Evolutionary conservation across 345 rosid genomes (phyloP), one percentile per base, ranked within the genome.

Genomic region (Punica granatum): DNA sequence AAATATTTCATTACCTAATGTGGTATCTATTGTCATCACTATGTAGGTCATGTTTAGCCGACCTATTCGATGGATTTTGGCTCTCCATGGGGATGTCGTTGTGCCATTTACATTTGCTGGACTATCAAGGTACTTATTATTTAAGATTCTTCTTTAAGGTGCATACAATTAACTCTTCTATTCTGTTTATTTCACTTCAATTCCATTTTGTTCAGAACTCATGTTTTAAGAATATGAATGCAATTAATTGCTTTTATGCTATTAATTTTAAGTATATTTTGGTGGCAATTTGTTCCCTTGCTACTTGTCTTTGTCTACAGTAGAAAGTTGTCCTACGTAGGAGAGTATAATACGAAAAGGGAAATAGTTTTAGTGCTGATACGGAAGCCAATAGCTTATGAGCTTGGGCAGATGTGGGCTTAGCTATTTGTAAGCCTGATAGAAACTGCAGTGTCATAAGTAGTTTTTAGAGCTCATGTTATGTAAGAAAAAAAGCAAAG

Each of bases 61-160:
- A 75, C 98, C 98, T 46, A 73, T 93, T 71, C 96, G 96, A 73
- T 93, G 98, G 98, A 83, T 93, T 73, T 71, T 90, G 89, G 96
- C 97, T 74, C 78, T 93, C 71, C 96, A 90, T 67, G 98, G 98
- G 69, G 88, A 85, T 69, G 78, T 74, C 54, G 76, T 87, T 68
- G 88, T 93, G 75, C 98, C 97, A 58, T 90, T 93, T 78, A 73
- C 67, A 3, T 88, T 84, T 85, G 92, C 96, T 78, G 98, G 98
- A 68, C 75, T 89, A 73, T 72, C 77, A 62, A 90, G 98, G 98
- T 90, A 77, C 36, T 39, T 71, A 68, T 75, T 54, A 60, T 84
- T n/a, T n/a, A n/a, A n/a, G n/a, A n/a, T n/a, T 72, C 59, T 34
- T 67, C 31, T 36, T 2, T 49, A 8, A 23, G 19, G 31, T 37